phyloP scores from a whole-genome alignment of 208 protist species.

The Strigomonas culicis region DNA sequence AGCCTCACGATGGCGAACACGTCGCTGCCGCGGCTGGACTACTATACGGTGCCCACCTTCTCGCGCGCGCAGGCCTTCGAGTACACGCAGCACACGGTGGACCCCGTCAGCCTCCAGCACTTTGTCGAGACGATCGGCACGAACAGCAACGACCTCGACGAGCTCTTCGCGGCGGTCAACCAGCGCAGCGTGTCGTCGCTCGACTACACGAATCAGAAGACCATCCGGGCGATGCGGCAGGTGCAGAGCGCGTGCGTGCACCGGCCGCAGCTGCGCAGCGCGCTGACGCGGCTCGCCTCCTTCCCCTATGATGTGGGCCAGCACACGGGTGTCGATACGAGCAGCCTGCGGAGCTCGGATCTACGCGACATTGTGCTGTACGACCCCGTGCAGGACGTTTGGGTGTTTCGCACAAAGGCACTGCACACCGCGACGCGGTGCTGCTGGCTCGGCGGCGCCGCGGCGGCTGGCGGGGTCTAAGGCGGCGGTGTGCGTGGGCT shows the following conservation, averaged over 20 bases:
- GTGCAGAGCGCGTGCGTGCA: slow-evolving; percentile 28
- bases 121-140: slow-evolving; percentile 10
- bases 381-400: slow-evolving; percentile 68
- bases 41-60: slow-evolving; percentile 11
- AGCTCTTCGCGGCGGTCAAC: slow-evolving; percentile 13
- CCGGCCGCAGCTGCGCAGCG: slow-evolving; percentile 23
- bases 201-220: slow-evolving; percentile 8
- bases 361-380: slow-evolving; percentile 74
- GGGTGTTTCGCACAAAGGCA: slow-evolving; percentile 64
- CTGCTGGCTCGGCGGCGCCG: slow-evolving; percentile 29
- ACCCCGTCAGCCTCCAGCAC: slow-evolving; percentile 8
- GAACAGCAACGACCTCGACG: slow-evolving; percentile 15
- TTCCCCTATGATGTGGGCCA: slow-evolving; percentile 37
- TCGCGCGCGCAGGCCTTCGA: slow-evolving; percentile 5
- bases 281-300: slow-evolving; percentile 36
- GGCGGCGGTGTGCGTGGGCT: too few relatives aligned
- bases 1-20: slow-evolving; percentile 12
- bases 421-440: slow-evolving; percentile 63
- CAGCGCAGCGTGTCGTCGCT: not conserved
- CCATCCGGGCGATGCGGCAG: slow-evolving; percentile 10
- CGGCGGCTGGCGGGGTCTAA: too few relatives aligned
- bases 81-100: slow-evolving; percentile 13
- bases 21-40: slow-evolving; percentile 10
- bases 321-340: slow-evolving; percentile 24
- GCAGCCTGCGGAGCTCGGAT: slow-evolving; percentile 36